Evolutionary conservation across 305 asterid species (phyloP), one percentile per base, ranked within the genome.

Genomic region (Fraxinus paxiana): DNA sequence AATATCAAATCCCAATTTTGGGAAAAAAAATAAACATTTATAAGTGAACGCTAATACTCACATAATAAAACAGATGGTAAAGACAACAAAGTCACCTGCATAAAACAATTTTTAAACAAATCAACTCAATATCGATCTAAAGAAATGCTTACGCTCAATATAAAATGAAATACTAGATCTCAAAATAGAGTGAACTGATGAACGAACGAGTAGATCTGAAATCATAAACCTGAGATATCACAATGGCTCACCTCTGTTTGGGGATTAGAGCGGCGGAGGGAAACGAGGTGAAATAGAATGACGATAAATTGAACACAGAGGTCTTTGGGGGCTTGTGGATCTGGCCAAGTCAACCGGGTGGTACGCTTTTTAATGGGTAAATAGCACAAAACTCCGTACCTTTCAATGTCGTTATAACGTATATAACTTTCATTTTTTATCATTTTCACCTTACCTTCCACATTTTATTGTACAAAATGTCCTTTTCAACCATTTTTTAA

Each of bases 41-140:
- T 33, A 79, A 51, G 34, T 18, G 2, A 13, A 10, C 26, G 30
- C 73, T 63, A 37, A 82, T 59, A 88, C 90, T 84, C 85, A 88
- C 90, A 88, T 88, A 15, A 81, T 81, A 43, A 70, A 51, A 38
- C 73, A 82, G 79, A 5, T 22, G 65, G 54, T 34, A 80, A 72
- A 78, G 6, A 79, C 76, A 76, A 56, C 12, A 77, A 82, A 72
- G 82, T 73, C 80, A 63, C 80, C 87, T 87, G 88, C 87, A 82
- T 84, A 75, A 41, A 17, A 87, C 33, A 76, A 81, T 0, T 12
- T 28, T 12, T 31, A 30, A 54, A 63, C 34, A 79, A 75, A 82
- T 20, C 35, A 30, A 77, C 12, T 82, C 48, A 82, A 81, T 72
- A 30, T 73, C 46, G 80, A 75, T 20, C 46, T 35, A 20, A 76